Conservation (phyloP, 2,329 filamentous ascomycete species). For the Metarhizium humberi region DNA sequence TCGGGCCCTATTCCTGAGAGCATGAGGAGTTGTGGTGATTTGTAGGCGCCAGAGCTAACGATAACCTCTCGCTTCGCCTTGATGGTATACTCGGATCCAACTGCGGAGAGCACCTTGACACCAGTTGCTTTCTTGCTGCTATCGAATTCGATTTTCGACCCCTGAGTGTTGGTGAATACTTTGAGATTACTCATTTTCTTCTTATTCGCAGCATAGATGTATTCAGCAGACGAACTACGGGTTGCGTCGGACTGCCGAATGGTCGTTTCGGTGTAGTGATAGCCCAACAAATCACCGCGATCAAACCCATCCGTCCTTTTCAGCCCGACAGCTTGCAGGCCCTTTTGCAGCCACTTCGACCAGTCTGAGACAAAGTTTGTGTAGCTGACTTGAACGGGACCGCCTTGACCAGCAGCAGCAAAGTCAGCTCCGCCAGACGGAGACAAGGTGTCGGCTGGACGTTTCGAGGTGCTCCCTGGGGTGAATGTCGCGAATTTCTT, state of each 20-base stretch:
- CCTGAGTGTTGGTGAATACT: conserved; percentile 31
- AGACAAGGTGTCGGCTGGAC: too few relatives aligned
- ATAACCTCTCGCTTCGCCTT: conserved; percentile 3
- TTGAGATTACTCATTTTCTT: conserved; percentile 20
- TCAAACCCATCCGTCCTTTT: conserved; percentile 13
- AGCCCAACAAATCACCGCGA: conserved; percentile 15
- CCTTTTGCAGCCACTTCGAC: conserved; percentile 13
- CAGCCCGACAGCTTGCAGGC: conserved; percentile 17
- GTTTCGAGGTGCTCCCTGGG: too few relatives aligned
- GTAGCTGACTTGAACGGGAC: conserved; percentile 17
- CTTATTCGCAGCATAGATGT: conserved; percentile 16
- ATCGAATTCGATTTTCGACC: conserved; percentile 35
- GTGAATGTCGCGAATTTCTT: too few relatives aligned
- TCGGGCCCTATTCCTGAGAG: conserved; percentile 8
- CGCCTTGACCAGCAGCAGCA: conserved; percentile 5
- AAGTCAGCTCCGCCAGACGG: conserved; percentile 18
- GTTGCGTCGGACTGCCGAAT: conserved; percentile 12
- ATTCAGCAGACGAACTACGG: conserved; percentile 17
- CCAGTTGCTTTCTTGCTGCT: conserved; percentile 27
- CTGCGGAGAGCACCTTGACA: conserved; percentile 18
- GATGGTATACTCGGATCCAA: neutral
- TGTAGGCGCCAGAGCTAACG: conserved; percentile 3
- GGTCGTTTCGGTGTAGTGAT: conserved; percentile 13
- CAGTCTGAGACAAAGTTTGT: conserved; percentile 16
- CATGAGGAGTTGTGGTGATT: conserved; percentile 8